Percentiles rank a stretch among this genome's conserved stretches.
These are phyloP conservation scores for Nematocida displodere DNA, from an alignment of 371 early-diverging fungal species.

Conservation along the genomic window DNA sequence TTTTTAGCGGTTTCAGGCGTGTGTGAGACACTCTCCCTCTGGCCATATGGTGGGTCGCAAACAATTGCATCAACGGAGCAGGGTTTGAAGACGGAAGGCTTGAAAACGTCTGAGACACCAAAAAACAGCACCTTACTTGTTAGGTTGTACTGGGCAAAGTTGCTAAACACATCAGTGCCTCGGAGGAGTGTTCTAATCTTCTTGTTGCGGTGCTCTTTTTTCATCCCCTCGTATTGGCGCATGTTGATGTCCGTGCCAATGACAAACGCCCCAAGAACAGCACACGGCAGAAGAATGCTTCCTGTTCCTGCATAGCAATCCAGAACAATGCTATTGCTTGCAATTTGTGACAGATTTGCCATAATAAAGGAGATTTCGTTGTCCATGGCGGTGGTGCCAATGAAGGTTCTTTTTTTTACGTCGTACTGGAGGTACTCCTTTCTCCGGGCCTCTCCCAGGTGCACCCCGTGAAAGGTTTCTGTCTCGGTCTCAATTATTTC, in stretches of 20 bases:
- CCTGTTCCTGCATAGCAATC: conserved; percentile 59
- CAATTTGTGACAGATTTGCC: conserved; percentile 36
- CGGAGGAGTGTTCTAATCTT: conserved; percentile 43
- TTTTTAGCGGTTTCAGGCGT: background rate
- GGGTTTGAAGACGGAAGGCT: background rate
- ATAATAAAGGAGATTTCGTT: conserved; percentile 55
- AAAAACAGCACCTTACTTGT: conserved; percentile 1
- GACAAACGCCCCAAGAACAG: conserved; percentile 43
- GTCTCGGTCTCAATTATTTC: conserved; percentile 7
- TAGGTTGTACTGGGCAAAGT: conserved; percentile 49
- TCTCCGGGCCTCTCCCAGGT: conserved; percentile 40
- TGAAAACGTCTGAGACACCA: conserved; percentile 28
- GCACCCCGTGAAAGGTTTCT: conserved; percentile 1
- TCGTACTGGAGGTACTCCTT: conserved; percentile 26
- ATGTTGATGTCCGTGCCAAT: conserved; percentile 50
- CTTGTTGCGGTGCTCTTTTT: background rate
- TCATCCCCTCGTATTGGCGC: conserved; percentile 35
- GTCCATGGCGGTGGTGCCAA: conserved; percentile 58
- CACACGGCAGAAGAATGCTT: conserved; percentile 50
- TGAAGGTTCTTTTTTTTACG: conserved; percentile 52
- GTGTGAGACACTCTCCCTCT: conserved; percentile 39
- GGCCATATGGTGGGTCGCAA: conserved; percentile 53
- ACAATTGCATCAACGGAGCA: conserved; percentile 44
- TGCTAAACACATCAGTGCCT: conserved; percentile 36
- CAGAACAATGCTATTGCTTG: conserved; percentile 19